Evolutionary conservation across 2,329 filamentous ascomycete genomes (phyloP).

Genomic region (Hymenoscyphus albidus): DNA sequence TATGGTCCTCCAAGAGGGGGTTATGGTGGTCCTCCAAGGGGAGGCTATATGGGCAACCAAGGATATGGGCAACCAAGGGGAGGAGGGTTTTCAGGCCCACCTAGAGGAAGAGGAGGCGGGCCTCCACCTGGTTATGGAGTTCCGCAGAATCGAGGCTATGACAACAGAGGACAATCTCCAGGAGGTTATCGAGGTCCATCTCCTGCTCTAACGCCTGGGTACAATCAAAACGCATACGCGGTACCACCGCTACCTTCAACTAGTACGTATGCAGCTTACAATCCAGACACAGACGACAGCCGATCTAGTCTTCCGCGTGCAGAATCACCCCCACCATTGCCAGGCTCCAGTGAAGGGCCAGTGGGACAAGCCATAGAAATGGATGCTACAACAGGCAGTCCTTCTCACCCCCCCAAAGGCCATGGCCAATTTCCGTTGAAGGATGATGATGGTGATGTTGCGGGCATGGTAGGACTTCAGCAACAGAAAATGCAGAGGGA

Average conservation of each 20-base stretch:
- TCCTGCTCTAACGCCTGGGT: conserved; percentile 18
- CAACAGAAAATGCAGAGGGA: conserved; percentile 38
- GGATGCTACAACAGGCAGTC: conserved; percentile 63
- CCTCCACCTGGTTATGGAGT: conserved; percentile 39
- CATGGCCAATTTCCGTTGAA: conserved; percentile 47
- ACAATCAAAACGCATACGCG: conserved; percentile 17
- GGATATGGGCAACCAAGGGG: too few species aligned
- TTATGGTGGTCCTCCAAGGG: conserved; percentile 40
- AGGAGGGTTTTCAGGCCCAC: too few species aligned
- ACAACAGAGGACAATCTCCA: conserved; percentile 17
- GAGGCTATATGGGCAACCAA: conserved; percentile 29
- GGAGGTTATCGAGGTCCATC: conserved; percentile 26
- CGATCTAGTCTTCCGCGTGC: conserved; percentile 50
- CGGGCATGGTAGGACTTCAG: conserved; percentile 64
- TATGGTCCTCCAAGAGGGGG: conserved; percentile 44
- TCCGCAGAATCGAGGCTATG: conserved; percentile 21
- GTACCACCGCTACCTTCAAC: conserved; percentile 18
- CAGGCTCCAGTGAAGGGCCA: conserved; percentile 39
- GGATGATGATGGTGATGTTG: conserved; percentile 68
- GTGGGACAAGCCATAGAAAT: conserved; percentile 73
- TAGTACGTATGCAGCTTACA: conserved; percentile 30
- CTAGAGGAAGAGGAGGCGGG: conserved; percentile 33
- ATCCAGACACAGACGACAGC: conserved; percentile 22
- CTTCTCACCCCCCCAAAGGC: conserved; percentile 40
- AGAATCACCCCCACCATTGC: conserved; percentile 61